phyloP scores from a whole-genome alignment of 768 basidiomycete species.

The Tylopilus sp. region DNA sequence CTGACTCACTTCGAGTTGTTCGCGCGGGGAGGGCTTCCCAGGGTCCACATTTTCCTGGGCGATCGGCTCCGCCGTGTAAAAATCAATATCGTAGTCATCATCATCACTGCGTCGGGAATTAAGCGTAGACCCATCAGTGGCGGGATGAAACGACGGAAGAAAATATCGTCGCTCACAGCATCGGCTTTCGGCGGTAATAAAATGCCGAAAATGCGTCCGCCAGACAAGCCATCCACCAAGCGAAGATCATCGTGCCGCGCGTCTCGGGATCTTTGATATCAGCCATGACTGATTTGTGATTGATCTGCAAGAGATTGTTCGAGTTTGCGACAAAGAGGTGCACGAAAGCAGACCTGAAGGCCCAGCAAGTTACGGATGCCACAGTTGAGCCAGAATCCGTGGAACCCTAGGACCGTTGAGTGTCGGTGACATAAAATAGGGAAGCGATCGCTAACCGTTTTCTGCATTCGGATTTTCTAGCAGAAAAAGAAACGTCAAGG shows the following conservation, averaged over 20 bases:
- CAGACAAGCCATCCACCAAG: conserved; percentile 92
- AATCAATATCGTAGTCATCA: conserved; percentile 87
- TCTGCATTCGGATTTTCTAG: conserved; percentile 72
- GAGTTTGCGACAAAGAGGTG: not conserved
- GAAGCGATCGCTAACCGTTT: conserved; percentile 47
- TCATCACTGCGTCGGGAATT: conserved; percentile 54
- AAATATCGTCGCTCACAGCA: conserved; percentile 45
- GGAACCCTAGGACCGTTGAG: conserved; percentile 56
- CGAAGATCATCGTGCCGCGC: conserved; percentile 83
- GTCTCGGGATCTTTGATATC: conserved; percentile 71
- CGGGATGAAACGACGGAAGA: not conserved
- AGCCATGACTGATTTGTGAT: conserved; percentile 76
- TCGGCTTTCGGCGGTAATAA: conserved; percentile 83
- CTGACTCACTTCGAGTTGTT: conserved; percentile 69
- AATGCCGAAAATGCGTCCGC: conserved; percentile 80
- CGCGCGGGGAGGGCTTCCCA: conserved; percentile 61
- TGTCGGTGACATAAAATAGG: conserved; percentile 16
- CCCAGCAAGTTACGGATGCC: conserved; percentile 78
- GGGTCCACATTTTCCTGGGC: conserved; percentile 46
- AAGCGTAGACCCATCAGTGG: conserved; percentile 14
- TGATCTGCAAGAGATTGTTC: conserved; percentile 51
- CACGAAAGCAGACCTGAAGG: conserved; percentile 50
- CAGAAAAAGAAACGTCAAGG: conserved; percentile 8
- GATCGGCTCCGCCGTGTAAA: conserved; percentile 72
- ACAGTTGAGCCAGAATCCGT: conserved; percentile 79